These are phyloP conservation scores for Candida yuanshanica DNA, from an alignment of 805 yeast species.

Conservation along the genomic window DNA sequence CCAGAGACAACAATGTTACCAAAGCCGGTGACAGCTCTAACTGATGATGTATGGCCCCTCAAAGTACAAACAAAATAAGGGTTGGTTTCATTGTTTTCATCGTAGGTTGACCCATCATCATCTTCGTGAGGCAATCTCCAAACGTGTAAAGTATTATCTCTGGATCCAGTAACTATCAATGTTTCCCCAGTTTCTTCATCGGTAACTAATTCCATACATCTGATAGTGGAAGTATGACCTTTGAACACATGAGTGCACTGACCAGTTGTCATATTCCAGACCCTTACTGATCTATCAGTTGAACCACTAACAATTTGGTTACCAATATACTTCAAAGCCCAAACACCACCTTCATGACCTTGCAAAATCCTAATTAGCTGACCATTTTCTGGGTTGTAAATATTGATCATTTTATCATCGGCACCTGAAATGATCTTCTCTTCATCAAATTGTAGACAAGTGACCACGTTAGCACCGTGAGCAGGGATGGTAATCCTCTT, in stretches of 20 bases:
- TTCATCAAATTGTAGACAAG: slow-evolving; percentile 90
- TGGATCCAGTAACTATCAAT: slow-evolving; percentile 77
- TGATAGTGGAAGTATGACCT: slow-evolving; percentile 89
- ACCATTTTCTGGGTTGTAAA: slow-evolving; percentile 76
- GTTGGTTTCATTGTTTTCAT: slow-evolving; percentile 30
- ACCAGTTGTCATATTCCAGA: slow-evolving; percentile 86
- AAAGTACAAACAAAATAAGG: slow-evolving; percentile 67
- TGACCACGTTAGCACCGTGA: slow-evolving; percentile 79
- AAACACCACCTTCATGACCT: slow-evolving; percentile 97
- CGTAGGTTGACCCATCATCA: slow-evolving; percentile 26
- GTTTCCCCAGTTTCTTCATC: slow-evolving; percentile 64
- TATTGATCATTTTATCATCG: slow-evolving; percentile 76
- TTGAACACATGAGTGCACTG: slow-evolving; percentile 85
- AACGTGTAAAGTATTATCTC: slow-evolving; percentile 78
- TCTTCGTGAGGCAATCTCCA: slow-evolving; percentile 68
- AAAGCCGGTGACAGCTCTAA: slow-evolving; percentile 81
- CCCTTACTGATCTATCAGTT: slow-evolving; percentile 88
- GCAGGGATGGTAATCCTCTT: slow-evolving; percentile 59
- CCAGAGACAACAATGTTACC: slow-evolving; percentile 85
- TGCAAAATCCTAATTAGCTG: slow-evolving; percentile 50
- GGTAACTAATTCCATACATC: slow-evolving; percentile 80
- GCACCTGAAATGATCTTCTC: slow-evolving; percentile 90
- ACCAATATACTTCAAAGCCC: slow-evolving; percentile 90
- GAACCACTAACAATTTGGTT: slow-evolving; percentile 88
- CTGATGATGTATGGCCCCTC: slow-evolving; percentile 73